Evolutionary conservation across 2,329 filamentous ascomycete genomes (phyloP), one percentile per base, ranked within the genome.

Genomic region (Beauveria sp.): DNA sequence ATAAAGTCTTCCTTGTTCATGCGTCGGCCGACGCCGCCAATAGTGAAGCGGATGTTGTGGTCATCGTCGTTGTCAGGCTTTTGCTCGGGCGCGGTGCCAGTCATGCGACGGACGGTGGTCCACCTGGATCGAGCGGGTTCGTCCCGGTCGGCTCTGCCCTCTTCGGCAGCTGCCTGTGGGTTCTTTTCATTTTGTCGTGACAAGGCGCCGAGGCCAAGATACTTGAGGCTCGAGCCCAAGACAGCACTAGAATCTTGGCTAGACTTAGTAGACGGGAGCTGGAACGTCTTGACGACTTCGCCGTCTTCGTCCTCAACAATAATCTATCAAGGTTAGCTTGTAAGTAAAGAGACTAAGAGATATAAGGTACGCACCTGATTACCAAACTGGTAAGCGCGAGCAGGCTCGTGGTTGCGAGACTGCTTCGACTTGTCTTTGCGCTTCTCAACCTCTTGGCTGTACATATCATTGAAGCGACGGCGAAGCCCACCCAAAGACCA

Each of bases 261-360:
- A 14, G 78, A 76, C 64, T 80, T 84, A 28, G 83, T 73, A 0
- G 80, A 76, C 1, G 88, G 87, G 30, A 93, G 81, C 64, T 92
- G 87, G 70, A 92, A 92, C 61, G 90, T 86, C 76, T 92, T 92
- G 70, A 96, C 83, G 37, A 96, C 91, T 71, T 96, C 91, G 48
- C 90, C 90, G 67, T 92, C 87, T 71, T 90, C 88, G 64, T 96
- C 90, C 75, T 96, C 90, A 18, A 96, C 89, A 70, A 96, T 93
- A 65, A 96, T 91, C 77, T 90, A 20, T 57, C 14, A 1, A 12
- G n/a, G 16, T 67, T 78, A 68, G 77, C 70, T 44, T 8, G 10
- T 22, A 37, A 37, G 6, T 5, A 9, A 34, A 9, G 7, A 8
- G 2, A 47, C 5, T 43, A 41, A 20, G 22, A 50, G 44, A 10